Base-by-base conservation (phyloP, 2,329 filamentous ascomycete species). In the Kalaharituber pfeilii region DNA sequence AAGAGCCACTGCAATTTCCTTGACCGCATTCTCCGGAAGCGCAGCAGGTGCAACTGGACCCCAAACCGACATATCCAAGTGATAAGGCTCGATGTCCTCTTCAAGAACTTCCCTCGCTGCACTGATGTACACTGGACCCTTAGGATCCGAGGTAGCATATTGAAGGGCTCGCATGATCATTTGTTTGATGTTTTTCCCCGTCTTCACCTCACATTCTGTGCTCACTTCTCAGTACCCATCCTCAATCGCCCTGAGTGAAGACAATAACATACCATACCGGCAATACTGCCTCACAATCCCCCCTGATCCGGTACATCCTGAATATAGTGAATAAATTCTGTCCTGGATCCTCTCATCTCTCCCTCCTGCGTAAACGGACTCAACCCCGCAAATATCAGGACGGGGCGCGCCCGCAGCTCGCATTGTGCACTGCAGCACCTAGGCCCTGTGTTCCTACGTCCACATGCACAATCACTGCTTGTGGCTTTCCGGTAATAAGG, bases 271-370 rank as follows among this genome's bases (percentile, higher is more conserved):
- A 0, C 81, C 71, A 64, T 91, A 94, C 8, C 86, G 77, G 66
- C 87, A 94, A 68, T 94, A 94, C 69, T 94, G 86, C 0, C 77
- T 72, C 2, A 94, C 72, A 56, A 94, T 88, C 63, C 76, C 66
- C 82, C 85, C 67, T 89, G 85, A 63, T 89, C 83, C 0, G 82
- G 84, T 2, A 87, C 81, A 67, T 89, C 83, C 64, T 89, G 84
- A 28, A 88, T 82, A 83, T 84, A 89, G 66, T 89, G 84, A 61
- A 87, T 88, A 66, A 85, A 88, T 67, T 89, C 85, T 1, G 83
- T 87, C 53, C 84, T 73, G n/a, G 76, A 81, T 11, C 84, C 84
- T 1, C 81, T 75, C 69, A 83, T 78, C 67, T 89, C 84, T 15
- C 84, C 84, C 62, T 87, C 82, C 27, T 81, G 74, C 0, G 84